phyloP scores from a whole-genome alignment of 2,329 filamentous ascomycete genomes.

The Pezicula neosporulosa region DNA sequence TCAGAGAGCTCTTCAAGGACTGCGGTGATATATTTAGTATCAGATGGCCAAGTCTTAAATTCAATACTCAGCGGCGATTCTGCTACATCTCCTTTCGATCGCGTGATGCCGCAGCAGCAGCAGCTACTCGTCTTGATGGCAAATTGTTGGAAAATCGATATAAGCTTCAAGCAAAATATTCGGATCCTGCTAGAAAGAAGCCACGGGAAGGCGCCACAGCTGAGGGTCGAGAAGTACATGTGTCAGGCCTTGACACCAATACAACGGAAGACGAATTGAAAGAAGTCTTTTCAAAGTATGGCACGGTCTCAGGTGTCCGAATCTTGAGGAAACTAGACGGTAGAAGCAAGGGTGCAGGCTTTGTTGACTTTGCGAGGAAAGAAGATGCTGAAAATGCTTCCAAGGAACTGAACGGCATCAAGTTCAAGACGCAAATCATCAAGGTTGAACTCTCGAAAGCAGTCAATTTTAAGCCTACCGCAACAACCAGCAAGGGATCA shows the following conservation, averaged over 20 bases:
- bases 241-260: conserved; percentile 64
- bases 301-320: conserved; percentile 68
- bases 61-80: conserved; percentile 84
- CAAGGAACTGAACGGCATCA: conserved; percentile 62
- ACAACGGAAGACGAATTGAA: conserved; percentile 66
- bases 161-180: conserved; percentile 75
- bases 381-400: conserved; percentile 66
- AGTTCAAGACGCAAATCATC: conserved; percentile 65
- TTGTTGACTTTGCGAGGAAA: conserved; percentile 71
- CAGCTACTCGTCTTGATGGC: conserved; percentile 71
- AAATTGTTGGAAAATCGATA: conserved; percentile 64
- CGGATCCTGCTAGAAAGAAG: conserved; percentile 76
- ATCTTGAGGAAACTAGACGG: conserved; percentile 67
- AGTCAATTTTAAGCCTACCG: conserved; percentile 52
- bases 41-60: conserved; percentile 88
- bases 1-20: conserved; percentile 64
- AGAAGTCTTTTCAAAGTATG: conserved; percentile 71
- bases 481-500: conserved; percentile 36
- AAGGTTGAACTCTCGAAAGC: conserved; percentile 59
- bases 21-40: conserved; percentile 83
- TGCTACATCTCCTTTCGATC: conserved; percentile 91
- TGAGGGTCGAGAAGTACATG: conserved; percentile 84
- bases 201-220: conserved; percentile 73
- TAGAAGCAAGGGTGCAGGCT: conserved; percentile 73
- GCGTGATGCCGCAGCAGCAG: conserved; percentile 60